Base-by-base conservation (phyloP, 1,284 basidiomycete species). In the Meira miltonrushii region DNA sequence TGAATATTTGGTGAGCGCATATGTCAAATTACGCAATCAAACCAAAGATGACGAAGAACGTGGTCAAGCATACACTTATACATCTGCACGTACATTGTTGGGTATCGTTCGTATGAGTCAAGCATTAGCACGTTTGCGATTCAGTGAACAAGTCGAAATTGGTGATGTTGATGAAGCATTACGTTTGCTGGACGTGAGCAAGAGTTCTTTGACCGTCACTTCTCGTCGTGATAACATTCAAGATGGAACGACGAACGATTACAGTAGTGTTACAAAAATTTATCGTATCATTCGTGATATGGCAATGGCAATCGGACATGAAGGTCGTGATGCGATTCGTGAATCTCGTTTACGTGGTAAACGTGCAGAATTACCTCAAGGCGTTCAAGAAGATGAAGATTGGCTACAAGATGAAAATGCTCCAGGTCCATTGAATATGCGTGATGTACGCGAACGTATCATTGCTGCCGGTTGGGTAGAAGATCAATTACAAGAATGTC, bases 131-230 rank as follows among this genome's bases (percentile, higher is more conserved):
- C 87, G 95, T 8, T 82, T 99, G 39, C 86, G 94, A 21, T 90
- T 88, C 80, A 85, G 89, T 51, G 85, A 87, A 68, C 80, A 81
- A 8, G 95, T 98, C 28, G 86, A 87, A 53, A 85, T 87, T 60
- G 84, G 85, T 54, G 95, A 99, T 76, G 93, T 99, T 4, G 92
- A 98, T 77, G 95, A 98, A 81, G 95, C 95, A 1, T 81, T 99
- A 59, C 86, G 95, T 39, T 82, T 99, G 64, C 96, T 98, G 90
- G 91, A 94, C 66, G 91, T 90, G 64, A 91, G 88, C 80, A 98
- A 98, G 80, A 41, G 46, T 48, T 88, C 90, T 69, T 89, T 86
- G 70, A 81, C 98, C 68, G 65, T 72, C 49, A 57, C 67, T 38
- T 61, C 67, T 37, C 46, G 59, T 1, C 44, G 40, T 0, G 57